phyloP scores from a whole-genome alignment of 257 asterid species.

The Solanum ossicruentum region DNA sequence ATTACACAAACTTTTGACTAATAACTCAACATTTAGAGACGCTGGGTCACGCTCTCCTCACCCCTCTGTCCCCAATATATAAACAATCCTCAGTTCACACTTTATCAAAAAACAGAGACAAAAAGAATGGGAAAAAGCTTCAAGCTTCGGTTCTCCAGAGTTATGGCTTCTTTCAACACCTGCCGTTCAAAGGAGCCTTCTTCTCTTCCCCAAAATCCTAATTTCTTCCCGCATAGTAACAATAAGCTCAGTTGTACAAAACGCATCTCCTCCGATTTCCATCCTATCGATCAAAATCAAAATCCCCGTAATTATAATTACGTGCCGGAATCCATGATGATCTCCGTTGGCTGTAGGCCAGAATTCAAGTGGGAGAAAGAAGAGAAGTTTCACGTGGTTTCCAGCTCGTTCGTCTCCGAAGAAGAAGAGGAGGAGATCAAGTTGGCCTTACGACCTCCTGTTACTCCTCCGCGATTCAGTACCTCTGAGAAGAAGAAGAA shows the following conservation, averaged over 20 bases:
- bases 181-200: slow-evolving; percentile 66
- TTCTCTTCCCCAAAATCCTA: slow-evolving; percentile 36
- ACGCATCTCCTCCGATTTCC: not conserved
- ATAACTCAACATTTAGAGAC: not conserved
- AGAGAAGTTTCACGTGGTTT: slow-evolving; percentile 60
- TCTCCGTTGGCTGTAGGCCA: slow-evolving; percentile 5
- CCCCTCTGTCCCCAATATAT: slow-evolving; percentile 2
- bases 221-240: slow-evolving; percentile 3
- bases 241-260: not conserved
- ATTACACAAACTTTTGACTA: not conserved
- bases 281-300: not conserved
- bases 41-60: not conserved
- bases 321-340: slow-evolving; percentile 8
- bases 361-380: slow-evolving; percentile 46
- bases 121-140: slow-evolving; percentile 9
- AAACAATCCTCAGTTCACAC: slow-evolving; percentile 6
- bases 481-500: not conserved
- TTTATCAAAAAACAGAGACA: not conserved
- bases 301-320: not conserved
- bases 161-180: slow-evolving; percentile 44
- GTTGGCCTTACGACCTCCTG: not conserved
- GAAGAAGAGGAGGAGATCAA: slow-evolving; percentile 5
- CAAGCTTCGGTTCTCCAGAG: slow-evolving; percentile 39
- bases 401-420: slow-evolving; percentile 10
- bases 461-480: slow-evolving; percentile 4